phyloP scores from a whole-genome alignment of 768 basidiomycete species.

The Auricularia heimuer region DNA sequence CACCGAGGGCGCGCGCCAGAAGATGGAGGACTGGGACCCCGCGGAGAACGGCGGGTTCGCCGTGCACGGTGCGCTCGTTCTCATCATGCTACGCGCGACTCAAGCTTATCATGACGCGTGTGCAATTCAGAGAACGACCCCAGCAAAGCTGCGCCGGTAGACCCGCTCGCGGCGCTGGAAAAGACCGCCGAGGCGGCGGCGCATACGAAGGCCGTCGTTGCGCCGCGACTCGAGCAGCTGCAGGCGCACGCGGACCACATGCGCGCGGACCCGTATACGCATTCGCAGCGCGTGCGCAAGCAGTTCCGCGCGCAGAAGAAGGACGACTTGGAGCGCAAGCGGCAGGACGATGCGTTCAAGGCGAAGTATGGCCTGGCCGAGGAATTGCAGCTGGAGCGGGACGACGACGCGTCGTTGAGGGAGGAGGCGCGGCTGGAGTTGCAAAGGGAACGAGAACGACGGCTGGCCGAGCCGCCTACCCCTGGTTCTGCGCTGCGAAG shows the following conservation, averaged over 20 bases:
- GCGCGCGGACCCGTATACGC: conserved; percentile 77
- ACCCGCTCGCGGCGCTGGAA: conserved; percentile 83
- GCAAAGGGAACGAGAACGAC: conserved; percentile 40
- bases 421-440: conserved; percentile 57
- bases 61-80: conserved; percentile 50
- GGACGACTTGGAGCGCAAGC: conserved; percentile 55
- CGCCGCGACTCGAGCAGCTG: conserved; percentile 73
- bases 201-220: conserved; percentile 58
- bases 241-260: conserved; percentile 67
- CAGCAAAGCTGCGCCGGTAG: conserved; percentile 44
- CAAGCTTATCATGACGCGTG: background rate
- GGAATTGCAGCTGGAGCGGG: conserved; percentile 47
- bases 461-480: conserved; percentile 28
- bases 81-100: conserved; percentile 8
- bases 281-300: conserved; percentile 66
- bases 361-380: conserved; percentile 70
- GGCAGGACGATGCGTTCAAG: conserved; percentile 61
- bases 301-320: conserved; percentile 85
- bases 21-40: conserved; percentile 95
- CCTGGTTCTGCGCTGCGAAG: background rate
- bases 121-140: conserved; percentile 54
- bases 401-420: conserved; percentile 48
- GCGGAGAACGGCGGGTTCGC: conserved; percentile 92
- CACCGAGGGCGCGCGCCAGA: conserved; percentile 81
- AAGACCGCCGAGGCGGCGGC: conserved; percentile 77